Evolutionary conservation across 257 asterid genomes (phyloP).

Genomic region (Scutellaria galericulata): DNA sequence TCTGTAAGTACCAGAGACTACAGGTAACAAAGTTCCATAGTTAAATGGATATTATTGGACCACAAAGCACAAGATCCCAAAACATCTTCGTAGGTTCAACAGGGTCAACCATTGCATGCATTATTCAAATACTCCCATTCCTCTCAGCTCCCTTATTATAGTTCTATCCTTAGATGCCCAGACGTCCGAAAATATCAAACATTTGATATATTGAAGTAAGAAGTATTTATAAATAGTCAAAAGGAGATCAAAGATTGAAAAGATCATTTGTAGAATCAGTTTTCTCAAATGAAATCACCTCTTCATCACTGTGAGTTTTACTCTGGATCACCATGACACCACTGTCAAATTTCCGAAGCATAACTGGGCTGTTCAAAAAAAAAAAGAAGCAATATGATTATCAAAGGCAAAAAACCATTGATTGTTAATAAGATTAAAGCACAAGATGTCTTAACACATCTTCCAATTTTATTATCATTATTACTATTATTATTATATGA

Average conservation of each 20-base stretch:
- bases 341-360: conserved; percentile 95
- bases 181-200: background rate
- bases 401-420: background rate
- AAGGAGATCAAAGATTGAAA: conserved; percentile 15
- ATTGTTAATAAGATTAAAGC: conserved; percentile 11
- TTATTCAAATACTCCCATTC: conserved; percentile 6
- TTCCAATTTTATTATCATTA: background rate
- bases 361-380: conserved; percentile 64
- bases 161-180: background rate
- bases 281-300: conserved; percentile 50
- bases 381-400: conserved; percentile 21
- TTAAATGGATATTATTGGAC: conserved; percentile 9
- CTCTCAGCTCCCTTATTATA: conserved; percentile 7
- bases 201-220: conserved; percentile 6
- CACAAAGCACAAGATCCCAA: background rate
- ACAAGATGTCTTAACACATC: conserved; percentile 19
- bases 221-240: conserved; percentile 8
- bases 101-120: background rate
- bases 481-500: background rate
- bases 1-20: background rate
- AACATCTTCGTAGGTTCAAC: conserved; percentile 4
- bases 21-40: background rate
- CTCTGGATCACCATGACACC: conserved; percentile 96
- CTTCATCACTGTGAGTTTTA: conserved; percentile 87
- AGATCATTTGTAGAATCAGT: background rate